phyloP scores from a whole-genome alignment of 2,329 filamentous ascomycete species.

The Trichophyton verrucosum region DNA sequence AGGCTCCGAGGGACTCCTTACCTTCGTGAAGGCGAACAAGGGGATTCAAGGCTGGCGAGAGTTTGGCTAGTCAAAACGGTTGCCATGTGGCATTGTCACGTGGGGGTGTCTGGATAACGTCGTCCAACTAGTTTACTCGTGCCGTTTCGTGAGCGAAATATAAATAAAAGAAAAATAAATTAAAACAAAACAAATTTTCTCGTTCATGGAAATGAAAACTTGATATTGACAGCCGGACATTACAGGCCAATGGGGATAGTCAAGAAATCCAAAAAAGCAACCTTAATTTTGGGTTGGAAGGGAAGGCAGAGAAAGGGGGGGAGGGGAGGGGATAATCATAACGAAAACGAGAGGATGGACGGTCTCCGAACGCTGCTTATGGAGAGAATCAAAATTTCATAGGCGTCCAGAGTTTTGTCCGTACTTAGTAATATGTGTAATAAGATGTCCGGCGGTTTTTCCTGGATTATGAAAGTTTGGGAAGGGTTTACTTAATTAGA shows the following conservation, averaged over 20 bases:
- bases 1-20: not conserved
- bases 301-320: not conserved
- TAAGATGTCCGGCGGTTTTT: not conserved
- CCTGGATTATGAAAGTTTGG: not conserved
- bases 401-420: not conserved
- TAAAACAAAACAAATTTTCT: not conserved
- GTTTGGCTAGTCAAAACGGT: not conserved
- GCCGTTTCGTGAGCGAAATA: no score
- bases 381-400: not conserved
- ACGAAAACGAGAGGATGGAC: not conserved
- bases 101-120: not conserved
- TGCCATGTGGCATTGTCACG: not conserved
- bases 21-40: not conserved
- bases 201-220: not conserved
- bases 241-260: not conserved
- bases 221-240: not conserved
- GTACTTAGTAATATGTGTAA: not conserved
- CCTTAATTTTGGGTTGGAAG: not conserved
- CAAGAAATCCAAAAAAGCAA: not conserved
- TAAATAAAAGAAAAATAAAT: not conserved
- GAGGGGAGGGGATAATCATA: not conserved
- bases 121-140: not conserved
- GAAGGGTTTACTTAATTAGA: conserved; percentile 2
- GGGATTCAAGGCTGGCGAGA: not conserved
- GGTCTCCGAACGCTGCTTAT: not conserved